These are phyloP conservation scores for Tricholoma sp. DNA, from an alignment of 768 basidiomycete genomes.

Conservation along the genomic window DNA sequence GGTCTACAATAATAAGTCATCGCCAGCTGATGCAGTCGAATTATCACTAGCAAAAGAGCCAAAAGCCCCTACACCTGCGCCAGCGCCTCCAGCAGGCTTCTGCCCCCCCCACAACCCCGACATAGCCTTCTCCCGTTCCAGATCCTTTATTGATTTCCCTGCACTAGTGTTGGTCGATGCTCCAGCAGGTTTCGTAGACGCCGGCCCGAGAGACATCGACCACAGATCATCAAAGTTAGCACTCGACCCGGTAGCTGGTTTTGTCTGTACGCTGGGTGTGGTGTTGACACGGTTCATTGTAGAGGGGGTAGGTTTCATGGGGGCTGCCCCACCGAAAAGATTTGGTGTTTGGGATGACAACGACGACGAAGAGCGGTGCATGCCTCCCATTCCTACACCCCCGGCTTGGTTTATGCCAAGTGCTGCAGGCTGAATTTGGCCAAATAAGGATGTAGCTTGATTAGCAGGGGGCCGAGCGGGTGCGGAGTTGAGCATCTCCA, in stretches of 20 bases:
- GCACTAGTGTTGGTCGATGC: conserved; percentile 17
- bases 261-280: conserved; percentile 23
- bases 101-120: conserved; percentile 72
- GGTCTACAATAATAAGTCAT: conserved; percentile 38
- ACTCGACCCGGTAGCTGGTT: conserved; percentile 26
- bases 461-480: conserved; percentile 23
- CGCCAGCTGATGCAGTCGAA: conserved; percentile 23
- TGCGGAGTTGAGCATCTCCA: conserved; percentile 42
- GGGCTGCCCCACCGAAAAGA: conserved; percentile 26
- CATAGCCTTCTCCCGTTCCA: conserved; percentile 83
- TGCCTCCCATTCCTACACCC: conserved; percentile 13
- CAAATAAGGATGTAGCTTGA: conserved; percentile 12
- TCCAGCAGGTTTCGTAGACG: conserved; percentile 33
- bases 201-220: conserved; percentile 68
- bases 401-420: conserved; percentile 20
- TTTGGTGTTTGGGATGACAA: conserved; percentile 21
- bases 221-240: conserved; percentile 87
- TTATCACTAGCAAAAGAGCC: conserved; percentile 29
- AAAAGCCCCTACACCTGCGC: conserved; percentile 14
- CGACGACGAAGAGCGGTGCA: conserved; percentile 34
- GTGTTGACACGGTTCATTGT: conserved; percentile 3
- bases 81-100: conserved; percentile 9
- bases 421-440: conserved; percentile 23
- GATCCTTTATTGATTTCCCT: conserved; percentile 80
- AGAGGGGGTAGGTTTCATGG: conserved; percentile 30